Percentiles rank a stretch among this genome's conserved stretches.
These are phyloP conservation scores for Buxus sempervirens DNA, from an alignment of 164 flowering plant genomes.

Conservation along the genomic window DNA sequence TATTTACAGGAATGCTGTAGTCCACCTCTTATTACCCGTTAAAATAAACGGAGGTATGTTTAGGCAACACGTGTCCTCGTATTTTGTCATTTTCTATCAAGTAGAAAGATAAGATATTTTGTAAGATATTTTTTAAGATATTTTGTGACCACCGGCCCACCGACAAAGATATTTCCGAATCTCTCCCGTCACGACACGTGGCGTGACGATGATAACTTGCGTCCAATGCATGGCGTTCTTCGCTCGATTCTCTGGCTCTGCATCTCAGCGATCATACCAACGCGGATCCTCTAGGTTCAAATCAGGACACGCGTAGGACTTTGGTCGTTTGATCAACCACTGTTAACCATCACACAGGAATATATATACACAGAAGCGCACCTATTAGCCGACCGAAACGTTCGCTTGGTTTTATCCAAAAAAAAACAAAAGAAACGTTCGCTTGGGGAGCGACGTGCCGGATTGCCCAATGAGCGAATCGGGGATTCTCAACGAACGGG, in stretches of 20 bases:
- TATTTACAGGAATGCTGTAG: too few relatives aligned
- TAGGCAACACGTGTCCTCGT: too few relatives aligned
- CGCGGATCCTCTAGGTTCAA: too few relatives aligned
- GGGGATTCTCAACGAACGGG: conserved; percentile 57
- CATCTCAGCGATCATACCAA: conserved; percentile 1
- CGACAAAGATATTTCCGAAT: not conserved
- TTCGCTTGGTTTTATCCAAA: too few relatives aligned
- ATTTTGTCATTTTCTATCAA: too few relatives aligned
- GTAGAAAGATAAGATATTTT: not conserved
- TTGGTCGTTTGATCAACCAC: not conserved
- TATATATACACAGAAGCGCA: too few relatives aligned
- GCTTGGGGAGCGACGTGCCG: not conserved
- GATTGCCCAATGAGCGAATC: conserved; percentile 28
- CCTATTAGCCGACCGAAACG: too few relatives aligned
- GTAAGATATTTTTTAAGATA: too few relatives aligned
- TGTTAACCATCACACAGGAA: not conserved
- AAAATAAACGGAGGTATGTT: too few relatives aligned
- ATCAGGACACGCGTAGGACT: conserved; percentile 10
- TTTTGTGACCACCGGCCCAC: too few relatives aligned
- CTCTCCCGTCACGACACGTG: not conserved
- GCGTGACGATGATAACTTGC: not conserved
- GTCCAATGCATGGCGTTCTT: not conserved
- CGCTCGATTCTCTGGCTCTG: conserved; percentile 11
- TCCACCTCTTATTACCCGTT: too few relatives aligned
- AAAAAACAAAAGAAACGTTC: too few relatives aligned